Base-by-base conservation (phyloP, 2,329 filamentous ascomycete species). In the Dactylonectria estremocensis region DNA sequence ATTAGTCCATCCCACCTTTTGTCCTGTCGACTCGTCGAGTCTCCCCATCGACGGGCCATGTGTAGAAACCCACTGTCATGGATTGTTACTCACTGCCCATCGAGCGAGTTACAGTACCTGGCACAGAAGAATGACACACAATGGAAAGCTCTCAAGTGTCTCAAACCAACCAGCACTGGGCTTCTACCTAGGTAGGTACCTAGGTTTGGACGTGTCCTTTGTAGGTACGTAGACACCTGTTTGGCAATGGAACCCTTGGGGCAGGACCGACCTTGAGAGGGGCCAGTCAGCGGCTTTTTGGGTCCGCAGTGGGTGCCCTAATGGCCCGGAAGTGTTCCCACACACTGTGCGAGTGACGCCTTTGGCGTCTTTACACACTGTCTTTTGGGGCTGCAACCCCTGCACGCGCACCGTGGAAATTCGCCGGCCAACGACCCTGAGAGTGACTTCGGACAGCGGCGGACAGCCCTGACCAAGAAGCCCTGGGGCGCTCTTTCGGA, bases 401-500 rank as follows among this genome's bases (percentile, higher is more conserved):
- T 33, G 56, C 24, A 28, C 10, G 11, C 22, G 48, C 22, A 65
- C 63, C 33, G 63, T 65, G 57, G 22, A 13, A 60, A 52, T 56
- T 61, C 20, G 37, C 8, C 16, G 24, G 8, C 9, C 50, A 33
- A n/a, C 16, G n/a, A 57, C 58, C 45, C 48, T 61, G 33, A 56
- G 31, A 50, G 58, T 45, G 53, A 62, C 53, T n/a, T 37, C 43
- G 59, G 60, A 72, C 73, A 72, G 71, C 74, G 69, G 53, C 35
- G 61, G 40, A 52, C 58, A 67, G 59, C 31, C 64, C 59, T 61
- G 61, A 54, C 56, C 33, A 65, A 62, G 67, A 61, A 66, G 63
- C 63, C 63, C 63, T 66, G 63, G 63, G 35, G 57, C 50, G 65
- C 61, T 70, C 50, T 53, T 62, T 66, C 67, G 53, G 61, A 66